These are phyloP conservation scores for Dujonia santamariae DNA, from an alignment of 1,139 yeast species.

Conservation along the genomic window DNA sequence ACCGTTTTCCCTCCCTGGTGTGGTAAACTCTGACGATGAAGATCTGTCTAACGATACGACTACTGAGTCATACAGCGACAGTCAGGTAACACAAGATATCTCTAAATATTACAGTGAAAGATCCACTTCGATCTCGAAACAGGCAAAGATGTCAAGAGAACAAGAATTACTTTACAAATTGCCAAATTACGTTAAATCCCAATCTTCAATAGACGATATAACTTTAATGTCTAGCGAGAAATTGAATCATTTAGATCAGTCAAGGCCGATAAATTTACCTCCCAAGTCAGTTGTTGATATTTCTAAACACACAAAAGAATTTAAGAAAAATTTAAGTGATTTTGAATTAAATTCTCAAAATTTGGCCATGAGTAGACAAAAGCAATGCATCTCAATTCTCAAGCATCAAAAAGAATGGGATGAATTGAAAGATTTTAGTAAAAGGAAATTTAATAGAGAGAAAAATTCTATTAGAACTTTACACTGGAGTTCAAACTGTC, in stretches of 20 bases:
- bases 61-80: conserved; percentile 20
- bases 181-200: conserved; percentile 39
- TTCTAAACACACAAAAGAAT: conserved; percentile 37
- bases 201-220: conserved; percentile 42
- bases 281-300: conserved; percentile 37
- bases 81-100: conserved; percentile 34
- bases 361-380: conserved; percentile 20
- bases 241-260: conserved; percentile 36
- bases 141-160: conserved; percentile 31
- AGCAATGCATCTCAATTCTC: conserved; percentile 15
- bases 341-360: conserved; percentile 26
- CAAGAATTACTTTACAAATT: conserved; percentile 35
- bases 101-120: conserved; percentile 37
- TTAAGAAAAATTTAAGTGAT: conserved; percentile 30
- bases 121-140: conserved; percentile 32
- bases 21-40: conserved; percentile 10
- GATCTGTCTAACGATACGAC: conserved; percentile 6
- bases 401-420: conserved; percentile 28
- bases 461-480: conserved; percentile 32
- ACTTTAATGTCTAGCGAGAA: conserved; percentile 42
- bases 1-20: conserved; percentile 36
- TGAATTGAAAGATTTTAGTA: conserved; percentile 22
- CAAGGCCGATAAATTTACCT: conserved; percentile 46
- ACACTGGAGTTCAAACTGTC: conserved; percentile 39
- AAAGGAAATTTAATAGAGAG: conserved; percentile 22